A percentile compares a stretch with the other conserved stretches of the same genome.
These are phyloP conservation scores for Mycena latifolia DNA, from an alignment of 768 basidiomycete genomes.

Conservation along the genomic window DNA sequence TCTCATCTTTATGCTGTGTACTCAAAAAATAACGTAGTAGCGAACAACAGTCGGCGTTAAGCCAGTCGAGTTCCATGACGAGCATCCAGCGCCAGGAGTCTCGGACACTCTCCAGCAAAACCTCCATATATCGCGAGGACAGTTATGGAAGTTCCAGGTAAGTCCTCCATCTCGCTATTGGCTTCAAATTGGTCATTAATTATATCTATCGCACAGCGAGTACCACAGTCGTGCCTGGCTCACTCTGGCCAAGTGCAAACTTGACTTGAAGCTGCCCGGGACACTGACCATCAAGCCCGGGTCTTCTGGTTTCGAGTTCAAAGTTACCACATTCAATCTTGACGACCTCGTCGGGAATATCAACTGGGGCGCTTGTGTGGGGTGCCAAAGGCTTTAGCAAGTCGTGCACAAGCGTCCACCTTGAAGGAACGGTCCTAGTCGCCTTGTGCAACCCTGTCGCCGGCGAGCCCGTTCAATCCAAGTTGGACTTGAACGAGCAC, in stretches of 20 bases:
- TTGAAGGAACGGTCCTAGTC: too few species aligned
- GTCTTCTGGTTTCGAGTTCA: not conserved
- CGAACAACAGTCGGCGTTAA: constrained; percentile 1
- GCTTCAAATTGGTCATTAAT: not conserved
- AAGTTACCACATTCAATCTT: not conserved
- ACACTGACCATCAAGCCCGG: not conserved
- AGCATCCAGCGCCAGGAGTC: constrained; percentile 5
- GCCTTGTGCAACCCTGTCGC: too few species aligned
- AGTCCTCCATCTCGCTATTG: not conserved
- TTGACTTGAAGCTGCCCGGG: not conserved
- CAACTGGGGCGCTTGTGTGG: too few species aligned
- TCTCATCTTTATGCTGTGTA: not conserved
- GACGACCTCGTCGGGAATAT: too few species aligned
- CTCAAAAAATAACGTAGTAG: not conserved
- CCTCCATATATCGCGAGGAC: not conserved
- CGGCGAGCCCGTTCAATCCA: too few species aligned
- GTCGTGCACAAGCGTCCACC: too few species aligned
- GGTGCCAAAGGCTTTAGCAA: too few species aligned
- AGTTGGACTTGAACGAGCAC: too few species aligned
- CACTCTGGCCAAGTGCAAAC: constrained; percentile 5
- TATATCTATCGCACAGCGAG: not conserved
- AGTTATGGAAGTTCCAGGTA: not conserved
- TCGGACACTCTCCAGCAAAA: too few species aligned
- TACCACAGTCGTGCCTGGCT: not conserved
- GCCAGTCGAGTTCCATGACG: not conserved